phyloP scores from a whole-genome alignment of 306 rosid genomes.

The Cucurbita argyrosperma region DNA sequence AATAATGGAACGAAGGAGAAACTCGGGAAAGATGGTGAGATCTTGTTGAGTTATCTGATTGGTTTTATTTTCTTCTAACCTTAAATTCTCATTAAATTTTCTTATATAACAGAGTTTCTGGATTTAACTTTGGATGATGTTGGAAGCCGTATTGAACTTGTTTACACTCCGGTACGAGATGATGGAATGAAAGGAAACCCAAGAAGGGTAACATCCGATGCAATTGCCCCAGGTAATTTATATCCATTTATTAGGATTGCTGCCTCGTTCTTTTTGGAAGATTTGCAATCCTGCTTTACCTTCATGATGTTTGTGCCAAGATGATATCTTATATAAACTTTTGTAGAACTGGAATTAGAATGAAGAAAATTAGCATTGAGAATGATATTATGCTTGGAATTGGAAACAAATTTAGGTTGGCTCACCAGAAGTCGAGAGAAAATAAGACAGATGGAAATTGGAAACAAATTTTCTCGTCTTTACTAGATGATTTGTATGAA shows the following conservation, averaged over 20 bases:
- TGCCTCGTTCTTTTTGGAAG: not conserved
- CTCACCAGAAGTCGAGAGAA: not conserved
- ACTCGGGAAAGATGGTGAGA: constrained; percentile 49
- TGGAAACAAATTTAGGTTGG: not conserved
- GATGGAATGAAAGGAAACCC: constrained; percentile 69
- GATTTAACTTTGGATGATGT: constrained; percentile 79
- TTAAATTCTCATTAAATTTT: constrained; percentile 2
- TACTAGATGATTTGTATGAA: not conserved
- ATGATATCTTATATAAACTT: not conserved
- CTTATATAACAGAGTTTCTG: constrained; percentile 40
- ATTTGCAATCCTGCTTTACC: not conserved
- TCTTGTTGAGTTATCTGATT: constrained; percentile 4
- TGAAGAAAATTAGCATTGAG: not conserved
- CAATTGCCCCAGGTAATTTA: constrained; percentile 55
- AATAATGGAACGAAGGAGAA: constrained; percentile 35
- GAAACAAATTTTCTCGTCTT: not conserved
- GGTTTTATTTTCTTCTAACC: not conserved
- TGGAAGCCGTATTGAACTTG: constrained; percentile 55
- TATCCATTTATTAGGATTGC: not conserved
- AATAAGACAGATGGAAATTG: not conserved
- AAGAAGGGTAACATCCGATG: constrained; percentile 37
- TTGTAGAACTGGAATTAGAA: not conserved
- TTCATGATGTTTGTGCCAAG: not conserved
- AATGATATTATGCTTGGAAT: not conserved
- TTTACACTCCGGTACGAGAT: constrained; percentile 65